phyloP scores from a whole-genome alignment of 2,329 filamentous ascomycete species.

The Microdochium bolleyi region DNA sequence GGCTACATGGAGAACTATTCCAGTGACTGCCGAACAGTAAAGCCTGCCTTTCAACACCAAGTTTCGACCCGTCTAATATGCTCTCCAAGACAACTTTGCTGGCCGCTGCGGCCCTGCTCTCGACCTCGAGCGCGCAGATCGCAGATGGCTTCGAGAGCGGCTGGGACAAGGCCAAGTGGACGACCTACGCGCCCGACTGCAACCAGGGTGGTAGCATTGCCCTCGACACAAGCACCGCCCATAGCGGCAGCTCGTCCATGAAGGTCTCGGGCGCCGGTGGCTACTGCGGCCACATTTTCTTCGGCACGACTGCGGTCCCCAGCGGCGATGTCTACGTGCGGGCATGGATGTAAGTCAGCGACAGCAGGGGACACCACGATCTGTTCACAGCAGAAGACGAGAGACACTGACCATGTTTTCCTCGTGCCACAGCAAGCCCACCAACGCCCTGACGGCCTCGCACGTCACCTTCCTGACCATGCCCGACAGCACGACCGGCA shows the following conservation, averaged over 20 bases:
- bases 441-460: constrained; percentile 46
- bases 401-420: constrained; percentile 9
- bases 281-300: constrained; percentile 53
- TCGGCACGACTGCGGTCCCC: constrained; percentile 49
- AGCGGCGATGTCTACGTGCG: constrained; percentile 50
- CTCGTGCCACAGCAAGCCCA: constrained; percentile 36
- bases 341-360: constrained; percentile 47
- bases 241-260: constrained; percentile 48
- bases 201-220: constrained; percentile 49
- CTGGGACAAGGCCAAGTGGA: constrained; percentile 49
- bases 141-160: constrained; percentile 49
- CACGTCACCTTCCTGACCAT: constrained; percentile 59
- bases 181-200: constrained; percentile 50
- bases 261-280: constrained; percentile 43
- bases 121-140: constrained; percentile 42
- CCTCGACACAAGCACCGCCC: constrained; percentile 47
- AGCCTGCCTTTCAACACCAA: neutral
- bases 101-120: constrained; percentile 33
- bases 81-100: constrained; percentile 32
- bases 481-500: constrained; percentile 46
- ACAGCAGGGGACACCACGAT: no score
- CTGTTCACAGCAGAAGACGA: neutral
- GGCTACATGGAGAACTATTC: no score
- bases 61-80: constrained; percentile 25
- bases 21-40: no score